Conservation (phyloP, 805 yeast genomes). For the Ogataea pignaliae region DNA sequence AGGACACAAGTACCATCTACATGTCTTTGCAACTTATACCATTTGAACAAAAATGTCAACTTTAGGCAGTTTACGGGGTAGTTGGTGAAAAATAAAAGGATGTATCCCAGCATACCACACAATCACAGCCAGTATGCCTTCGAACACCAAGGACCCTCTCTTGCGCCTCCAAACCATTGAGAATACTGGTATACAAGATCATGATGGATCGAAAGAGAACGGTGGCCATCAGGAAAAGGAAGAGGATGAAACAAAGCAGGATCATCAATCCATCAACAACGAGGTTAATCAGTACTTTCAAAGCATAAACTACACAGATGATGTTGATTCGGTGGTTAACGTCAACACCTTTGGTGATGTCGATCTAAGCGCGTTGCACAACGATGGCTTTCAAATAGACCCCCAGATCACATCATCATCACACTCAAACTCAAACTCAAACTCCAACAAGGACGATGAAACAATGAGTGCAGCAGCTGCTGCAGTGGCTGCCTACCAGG, state of each 20-base stretch:
- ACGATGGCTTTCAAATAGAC: slow-evolving; percentile 25
- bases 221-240: too few relatives aligned
- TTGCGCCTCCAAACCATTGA: too few relatives aligned
- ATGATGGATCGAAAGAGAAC: too few relatives aligned
- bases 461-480: slow-evolving; percentile 19
- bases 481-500: slow-evolving; percentile 20
- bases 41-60: too few relatives aligned
- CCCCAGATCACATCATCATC: slow-evolving; percentile 12
- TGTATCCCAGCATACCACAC: too few relatives aligned
- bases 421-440: background rate
- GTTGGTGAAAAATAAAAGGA: too few relatives aligned
- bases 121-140: too few relatives aligned
- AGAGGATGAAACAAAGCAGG: slow-evolving; percentile 14
- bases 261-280: slow-evolving; percentile 23
- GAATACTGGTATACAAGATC: too few relatives aligned
- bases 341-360: slow-evolving; percentile 20
- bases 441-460: slow-evolving; percentile 8
- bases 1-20: too few relatives aligned
- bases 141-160: too few relatives aligned
- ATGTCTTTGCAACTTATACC: too few relatives aligned
- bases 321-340: slow-evolving; percentile 14
- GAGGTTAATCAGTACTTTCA: slow-evolving; percentile 28
- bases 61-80: too few relatives aligned
- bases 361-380: slow-evolving; percentile 19
- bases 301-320: slow-evolving; percentile 21